These are phyloP conservation scores for Ramaria sp. DNA, from an alignment of 768 basidiomycete genomes.

Conservation along the genomic window DNA sequence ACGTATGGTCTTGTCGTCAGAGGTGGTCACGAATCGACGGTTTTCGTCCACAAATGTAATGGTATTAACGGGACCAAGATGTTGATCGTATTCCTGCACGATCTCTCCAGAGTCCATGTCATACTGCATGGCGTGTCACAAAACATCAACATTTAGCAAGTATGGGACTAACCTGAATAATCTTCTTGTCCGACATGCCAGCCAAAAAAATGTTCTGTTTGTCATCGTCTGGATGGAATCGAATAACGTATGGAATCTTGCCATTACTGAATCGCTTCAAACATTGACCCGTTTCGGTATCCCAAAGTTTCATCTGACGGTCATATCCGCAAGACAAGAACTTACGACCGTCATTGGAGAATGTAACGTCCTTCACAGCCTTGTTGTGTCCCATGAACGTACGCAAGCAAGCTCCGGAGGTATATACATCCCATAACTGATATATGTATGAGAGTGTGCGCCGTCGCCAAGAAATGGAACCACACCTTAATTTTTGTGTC, in stretches of 20 bases:
- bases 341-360: conserved; percentile 83
- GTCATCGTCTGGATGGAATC: conserved; percentile 92
- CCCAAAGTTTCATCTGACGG: conserved; percentile 98
- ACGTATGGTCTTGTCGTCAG: conserved; percentile 97
- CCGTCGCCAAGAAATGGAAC: not conserved
- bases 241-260: conserved; percentile 91
- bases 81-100: conserved; percentile 97
- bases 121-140: conserved; percentile 43
- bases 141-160: not conserved
- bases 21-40: conserved; percentile 93
- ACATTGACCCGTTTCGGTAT: conserved; percentile 98
- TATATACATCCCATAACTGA: conserved; percentile 96
- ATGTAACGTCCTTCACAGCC: conserved; percentile 92
- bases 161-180: conserved; percentile 70
- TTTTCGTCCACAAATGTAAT: conserved; percentile 99
- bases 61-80: conserved; percentile 95
- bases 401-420: conserved; percentile 89
- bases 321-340: conserved; percentile 95
- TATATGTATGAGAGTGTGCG: not conserved
- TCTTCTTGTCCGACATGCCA: conserved; percentile 99
- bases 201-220: conserved; percentile 95
- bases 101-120: conserved; percentile 94
- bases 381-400: conserved; percentile 97
- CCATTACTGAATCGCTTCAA: conserved; percentile 95
- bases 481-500: conserved; percentile 95